Percentiles rank a stretch among this genome's conserved stretches.
These are phyloP conservation scores for Mycena haematopus DNA, from an alignment of 768 basidiomycete species.

Conservation along the genomic window DNA sequence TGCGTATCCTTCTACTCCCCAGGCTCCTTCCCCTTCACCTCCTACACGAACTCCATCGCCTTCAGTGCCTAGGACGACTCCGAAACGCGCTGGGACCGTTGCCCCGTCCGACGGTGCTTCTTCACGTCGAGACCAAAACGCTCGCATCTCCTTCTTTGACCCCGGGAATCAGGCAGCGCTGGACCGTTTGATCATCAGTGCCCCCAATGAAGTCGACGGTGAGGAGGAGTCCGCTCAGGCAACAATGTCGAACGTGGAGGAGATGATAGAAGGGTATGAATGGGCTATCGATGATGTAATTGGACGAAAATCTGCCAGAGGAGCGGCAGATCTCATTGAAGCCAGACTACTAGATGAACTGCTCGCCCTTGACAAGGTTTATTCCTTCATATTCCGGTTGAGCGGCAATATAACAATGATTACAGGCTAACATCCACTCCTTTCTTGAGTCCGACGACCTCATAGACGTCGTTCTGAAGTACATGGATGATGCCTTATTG, in stretches of 20 bases:
- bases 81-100: slow-evolving; percentile 28
- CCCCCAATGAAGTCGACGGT: slow-evolving; percentile 56
- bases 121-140: slow-evolving; percentile 65
- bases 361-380: slow-evolving; percentile 91
- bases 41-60: background rate
- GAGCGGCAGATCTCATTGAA: slow-evolving; percentile 91
- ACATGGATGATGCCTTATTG: slow-evolving; percentile 85
- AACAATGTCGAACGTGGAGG: slow-evolving; percentile 91
- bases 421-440: slow-evolving; percentile 94
- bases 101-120: slow-evolving; percentile 42
- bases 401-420: slow-evolving; percentile 14
- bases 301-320: slow-evolving; percentile 65
- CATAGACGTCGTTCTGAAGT: slow-evolving; percentile 82
- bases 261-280: slow-evolving; percentile 98
- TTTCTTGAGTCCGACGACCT: slow-evolving; percentile 97
- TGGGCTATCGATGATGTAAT: slow-evolving; percentile 89
- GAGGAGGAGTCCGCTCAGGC: slow-evolving; percentile 81
- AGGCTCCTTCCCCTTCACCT: slow-evolving; percentile 35
- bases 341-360: slow-evolving; percentile 88
- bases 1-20: slow-evolving; percentile 34
- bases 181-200: slow-evolving; percentile 69
- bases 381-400: slow-evolving; percentile 5
- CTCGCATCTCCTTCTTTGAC: slow-evolving; percentile 84
- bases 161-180: slow-evolving; percentile 75
- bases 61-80: slow-evolving; percentile 20